Evolutionary conservation across 1,284 basidiomycete genomes (phyloP).

Genomic region (Cryptococcus sp.): DNA sequence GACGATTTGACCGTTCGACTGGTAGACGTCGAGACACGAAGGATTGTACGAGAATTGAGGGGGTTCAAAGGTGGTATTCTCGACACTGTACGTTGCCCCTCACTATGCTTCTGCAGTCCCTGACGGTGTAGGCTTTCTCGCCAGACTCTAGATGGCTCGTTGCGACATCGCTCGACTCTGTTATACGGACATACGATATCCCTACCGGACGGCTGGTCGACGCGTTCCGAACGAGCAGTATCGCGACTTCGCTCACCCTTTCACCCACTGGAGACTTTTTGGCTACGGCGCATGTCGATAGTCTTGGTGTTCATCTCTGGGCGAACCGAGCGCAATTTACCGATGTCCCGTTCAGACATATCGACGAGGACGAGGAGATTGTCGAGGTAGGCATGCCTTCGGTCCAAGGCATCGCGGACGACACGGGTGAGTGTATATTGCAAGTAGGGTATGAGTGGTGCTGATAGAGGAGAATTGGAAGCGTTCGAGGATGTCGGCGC

Average conservation of each 20-base stretch:
- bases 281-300: conserved; percentile 90
- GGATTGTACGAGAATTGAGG: conserved; percentile 77
- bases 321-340: conserved; percentile 92
- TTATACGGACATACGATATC: conserved; percentile 92
- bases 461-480: conserved; percentile 56
- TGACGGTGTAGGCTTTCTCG: conserved; percentile 68
- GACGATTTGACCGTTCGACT: conserved; percentile 80
- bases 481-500: conserved; percentile 59
- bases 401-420: conserved; percentile 71
- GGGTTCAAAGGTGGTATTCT: conserved; percentile 75
- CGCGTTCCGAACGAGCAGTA: conserved; percentile 80
- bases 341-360: conserved; percentile 73
- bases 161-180: conserved; percentile 78
- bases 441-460: background rate
- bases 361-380: conserved; percentile 65
- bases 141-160: conserved; percentile 92
- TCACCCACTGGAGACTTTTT: conserved; percentile 94
- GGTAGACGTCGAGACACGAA: conserved; percentile 83
- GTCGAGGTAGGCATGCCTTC: conserved; percentile 68
- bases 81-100: conserved; percentile 60
- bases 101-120: background rate
- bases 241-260: conserved; percentile 85
- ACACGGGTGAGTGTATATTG: conserved; percentile 35
- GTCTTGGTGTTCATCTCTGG: conserved; percentile 91
- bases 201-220: conserved; percentile 89